Evolutionary conservation across 2,329 filamentous ascomycete species (phyloP).

Genomic region (Canariomyces notabilis): DNA sequence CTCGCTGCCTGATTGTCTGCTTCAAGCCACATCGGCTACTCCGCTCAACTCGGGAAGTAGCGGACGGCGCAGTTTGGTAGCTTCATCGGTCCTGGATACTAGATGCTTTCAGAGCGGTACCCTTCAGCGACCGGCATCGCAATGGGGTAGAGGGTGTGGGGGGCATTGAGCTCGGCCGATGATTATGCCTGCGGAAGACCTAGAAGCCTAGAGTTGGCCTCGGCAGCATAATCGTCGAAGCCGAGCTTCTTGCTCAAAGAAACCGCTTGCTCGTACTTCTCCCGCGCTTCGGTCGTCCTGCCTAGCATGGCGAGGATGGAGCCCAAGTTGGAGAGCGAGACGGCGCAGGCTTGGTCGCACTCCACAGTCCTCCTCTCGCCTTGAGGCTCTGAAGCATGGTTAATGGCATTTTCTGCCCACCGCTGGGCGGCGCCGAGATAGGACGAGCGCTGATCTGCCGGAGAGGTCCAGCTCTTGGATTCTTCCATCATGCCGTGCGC

Average conservation of each 20-base stretch:
- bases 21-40: not conserved
- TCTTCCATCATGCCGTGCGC: conserved; percentile 21
- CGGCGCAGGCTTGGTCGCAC: conserved; percentile 78
- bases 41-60: not conserved
- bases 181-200: not conserved
- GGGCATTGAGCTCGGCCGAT: too few relatives aligned
- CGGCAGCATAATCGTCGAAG: conserved; percentile 47
- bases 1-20: too few relatives aligned
- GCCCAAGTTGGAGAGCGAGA: conserved; percentile 79
- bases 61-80: not conserved
- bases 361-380: conserved; percentile 66
- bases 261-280: conserved; percentile 64
- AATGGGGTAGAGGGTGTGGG: too few relatives aligned
- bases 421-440: conserved; percentile 65
- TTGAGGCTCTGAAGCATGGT: conserved; percentile 59
- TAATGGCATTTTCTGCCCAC: conserved; percentile 75
- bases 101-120: not conserved
- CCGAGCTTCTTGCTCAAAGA: conserved; percentile 52
- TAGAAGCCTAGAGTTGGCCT: conserved; percentile 47
- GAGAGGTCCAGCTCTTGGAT: conserved; percentile 24
- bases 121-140: not conserved
- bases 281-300: conserved; percentile 58
- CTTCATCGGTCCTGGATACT: not conserved
- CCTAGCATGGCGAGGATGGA: conserved; percentile 76
- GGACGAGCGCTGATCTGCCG: conserved; percentile 50